Evolutionary conservation across 805 yeast species (phyloP), one percentile per base, ranked within the genome.

Genomic region (Kodamaea nitidulidarum): DNA sequence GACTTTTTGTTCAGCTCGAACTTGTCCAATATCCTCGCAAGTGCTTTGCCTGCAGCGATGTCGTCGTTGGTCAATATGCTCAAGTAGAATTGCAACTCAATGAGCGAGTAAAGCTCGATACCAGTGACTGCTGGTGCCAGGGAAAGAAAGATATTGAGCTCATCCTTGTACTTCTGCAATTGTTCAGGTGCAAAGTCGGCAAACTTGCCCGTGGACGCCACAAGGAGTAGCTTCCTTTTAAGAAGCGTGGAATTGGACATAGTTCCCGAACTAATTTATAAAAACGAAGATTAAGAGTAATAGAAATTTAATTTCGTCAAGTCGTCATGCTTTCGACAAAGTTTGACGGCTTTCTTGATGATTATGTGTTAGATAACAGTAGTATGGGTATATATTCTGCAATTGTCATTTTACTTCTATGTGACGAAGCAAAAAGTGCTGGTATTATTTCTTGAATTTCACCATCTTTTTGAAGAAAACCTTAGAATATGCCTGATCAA

Each of bases 41-140:
- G 70, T 44, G 78, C 64, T 8, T 75, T 60, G 48, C 81, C 76
- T 8, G 96, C 96, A 45, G 80, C 88, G 2, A 69, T 61, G 53
- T 87, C 95, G 41, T 78, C 73, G 36, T 76, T 68, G n/a, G 83
- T 60, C 34, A 67, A 54, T 26, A 90, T 58, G 4, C 81, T 64
- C 12, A 88, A 66, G 51, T 76, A 78, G 58, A 87, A 86, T 37
- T 84, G 80, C 51, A 87, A 71, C 56, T 87, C 95, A 47, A 80
- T 66, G 21, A 90, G 58, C 6, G 75, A 68, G 55, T 73, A 80
- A 26, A 62, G 57, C 39, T 73, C 77, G 37, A 73, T 59, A n/a
- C 77, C 70, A 15, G 65, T 60, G n/a, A 63, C 48, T 21, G 57
- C 37, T 40, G 67, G 67, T 9, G 51, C 42, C 9, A 52, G 39